phyloP scores from a whole-genome alignment of 208 protist species.

The Trypanosoma cruzi region DNA sequence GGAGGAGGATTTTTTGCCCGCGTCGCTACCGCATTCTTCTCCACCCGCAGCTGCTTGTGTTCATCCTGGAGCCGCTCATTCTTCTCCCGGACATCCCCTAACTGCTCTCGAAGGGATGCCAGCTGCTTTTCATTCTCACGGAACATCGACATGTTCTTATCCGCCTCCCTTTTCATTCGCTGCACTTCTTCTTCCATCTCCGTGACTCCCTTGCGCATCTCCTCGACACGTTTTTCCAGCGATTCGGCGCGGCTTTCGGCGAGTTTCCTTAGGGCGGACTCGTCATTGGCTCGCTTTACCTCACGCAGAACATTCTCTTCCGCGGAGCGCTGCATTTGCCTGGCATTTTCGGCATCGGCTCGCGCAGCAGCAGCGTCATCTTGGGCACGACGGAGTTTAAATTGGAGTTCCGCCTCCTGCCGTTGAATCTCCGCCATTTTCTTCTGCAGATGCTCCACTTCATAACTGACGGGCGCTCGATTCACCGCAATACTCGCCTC shows the following conservation, averaged over 20 bases:
- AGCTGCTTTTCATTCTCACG: conserved; percentile 32
- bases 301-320: conserved; percentile 40
- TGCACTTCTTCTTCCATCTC: conserved; percentile 28
- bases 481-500: neutral
- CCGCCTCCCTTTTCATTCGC: conserved; percentile 23
- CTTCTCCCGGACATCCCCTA: conserved; percentile 26
- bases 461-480: conserved; percentile 2
- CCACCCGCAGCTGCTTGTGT: conserved; percentile 32
- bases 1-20: neutral
- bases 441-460: conserved; percentile 15
- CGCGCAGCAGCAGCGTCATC: conserved; percentile 2
- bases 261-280: conserved; percentile 1
- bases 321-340: conserved; percentile 1
- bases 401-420: conserved; percentile 12
- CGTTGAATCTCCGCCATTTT: conserved; percentile 24
- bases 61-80: conserved; percentile 9
- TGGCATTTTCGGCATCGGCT: neutral
- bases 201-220: conserved; percentile 5
- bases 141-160: conserved; percentile 1
- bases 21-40: conserved; percentile 15
- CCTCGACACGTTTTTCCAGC: conserved; percentile 27
- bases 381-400: conserved; percentile 10
- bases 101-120: conserved; percentile 31
- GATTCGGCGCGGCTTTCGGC: conserved; percentile 29
- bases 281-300: conserved; percentile 34